Conservation (phyloP, 2,329 filamentous ascomycete species). For the Fusarium tanahbumbuense region DNA sequence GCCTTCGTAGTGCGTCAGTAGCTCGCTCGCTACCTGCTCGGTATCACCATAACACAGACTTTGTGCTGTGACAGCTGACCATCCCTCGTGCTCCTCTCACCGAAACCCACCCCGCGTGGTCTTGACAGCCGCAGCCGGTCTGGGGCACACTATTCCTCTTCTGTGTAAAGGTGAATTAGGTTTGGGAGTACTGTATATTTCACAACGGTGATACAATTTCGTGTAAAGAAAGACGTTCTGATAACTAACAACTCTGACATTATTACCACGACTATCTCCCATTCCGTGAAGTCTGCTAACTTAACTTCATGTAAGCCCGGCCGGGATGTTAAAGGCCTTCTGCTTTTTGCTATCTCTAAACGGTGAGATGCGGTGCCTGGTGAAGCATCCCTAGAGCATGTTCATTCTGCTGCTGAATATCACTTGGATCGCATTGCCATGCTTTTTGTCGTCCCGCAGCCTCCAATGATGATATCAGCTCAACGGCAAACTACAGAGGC, state of each 20-base stretch:
- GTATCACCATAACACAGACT: conserved; percentile 18
- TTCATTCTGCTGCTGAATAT: too few relatives aligned
- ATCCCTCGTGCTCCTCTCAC: conserved; percentile 34
- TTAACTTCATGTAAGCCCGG: too few relatives aligned
- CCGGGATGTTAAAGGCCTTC: too few relatives aligned
- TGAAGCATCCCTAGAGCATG: too few relatives aligned
- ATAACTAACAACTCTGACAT: neutral
- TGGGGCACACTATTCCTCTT: conserved; percentile 26
- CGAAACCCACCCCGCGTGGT: conserved; percentile 26
- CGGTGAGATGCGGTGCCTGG: too few relatives aligned
- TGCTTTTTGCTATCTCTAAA: too few relatives aligned
- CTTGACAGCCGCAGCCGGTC: conserved; percentile 11
- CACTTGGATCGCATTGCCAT: too few relatives aligned
- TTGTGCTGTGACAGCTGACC: conserved; percentile 33
- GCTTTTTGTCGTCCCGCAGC: too few relatives aligned
- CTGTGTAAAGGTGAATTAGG: conserved; percentile 22
- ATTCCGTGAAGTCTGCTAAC: neutral
- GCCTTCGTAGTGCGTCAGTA: conserved; percentile 20
- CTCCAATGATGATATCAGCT: too few relatives aligned
- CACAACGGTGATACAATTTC: neutral
- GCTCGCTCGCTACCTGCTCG: conserved; percentile 8
- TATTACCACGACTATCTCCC: neutral
- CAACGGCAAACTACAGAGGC: too few relatives aligned
- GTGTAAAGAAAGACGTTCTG: neutral
- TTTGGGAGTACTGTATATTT: neutral